Evolutionary conservation across 2,329 filamentous ascomycete genomes (phyloP), one percentile per base, ranked within the genome.

Genomic region (Penicillium polonicum): DNA sequence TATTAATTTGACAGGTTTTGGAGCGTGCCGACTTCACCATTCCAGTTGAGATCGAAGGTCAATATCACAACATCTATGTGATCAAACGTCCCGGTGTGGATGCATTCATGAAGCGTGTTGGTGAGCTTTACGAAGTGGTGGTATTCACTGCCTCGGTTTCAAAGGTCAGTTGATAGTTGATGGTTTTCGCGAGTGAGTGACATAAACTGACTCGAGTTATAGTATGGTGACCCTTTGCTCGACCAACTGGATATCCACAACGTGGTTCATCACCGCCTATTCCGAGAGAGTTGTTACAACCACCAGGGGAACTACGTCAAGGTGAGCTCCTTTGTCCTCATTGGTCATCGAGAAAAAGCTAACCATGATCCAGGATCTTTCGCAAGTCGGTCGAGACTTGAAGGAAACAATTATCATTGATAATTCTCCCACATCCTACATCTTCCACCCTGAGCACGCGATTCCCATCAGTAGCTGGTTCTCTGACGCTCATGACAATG

Each of bases 381-480:
- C 94, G 46, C 94, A 97, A 82, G 89, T 99, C 58, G 94, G 94
- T 51, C 89, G 94, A 65, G 92, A 97, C 74, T 85, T 99, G 56
- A 91, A 91, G 76, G 93, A 99, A 73, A 99, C 93, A 21, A 99
- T 99, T 73, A 99, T 99, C 75, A 99, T 99, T 71, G 94, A 99
- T 80, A 99, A 99, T 78, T 97, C 94, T 46, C 94, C 94, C 2
- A 99, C 94, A 5, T 97, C 93, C 13, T 99, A 99, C 80, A 97
- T 99, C 70, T 99, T 99, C 84, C 94, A 99, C 74, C 94, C 94
- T 25, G 93, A 99, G 80, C 94, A 99, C 75, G 94, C 94, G 60
- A 93, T 99, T 49, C 94, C 94, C 27, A 99, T 99, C 79, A 97
- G 92, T 84, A 97, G 93, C 82, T 99, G 94, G 94, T 99, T 99